These are phyloP conservation scores for Sugiyamaella floridensis DNA, from an alignment of 805 yeast genomes.

Conservation along the genomic window DNA sequence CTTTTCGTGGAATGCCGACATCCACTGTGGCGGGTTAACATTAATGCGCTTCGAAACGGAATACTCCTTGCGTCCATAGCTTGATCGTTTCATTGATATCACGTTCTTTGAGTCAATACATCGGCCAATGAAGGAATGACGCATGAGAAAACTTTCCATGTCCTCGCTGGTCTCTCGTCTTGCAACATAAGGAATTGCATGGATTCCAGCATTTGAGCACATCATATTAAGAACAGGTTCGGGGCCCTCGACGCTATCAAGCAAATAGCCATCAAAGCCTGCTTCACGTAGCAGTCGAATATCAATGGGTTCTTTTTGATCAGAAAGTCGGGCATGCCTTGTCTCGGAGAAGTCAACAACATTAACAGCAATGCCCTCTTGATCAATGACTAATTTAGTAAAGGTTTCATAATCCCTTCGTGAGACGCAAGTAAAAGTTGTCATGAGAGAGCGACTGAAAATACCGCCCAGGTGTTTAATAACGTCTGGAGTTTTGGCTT, in stretches of 20 bases:
- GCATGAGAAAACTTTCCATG: slow-evolving; percentile 21
- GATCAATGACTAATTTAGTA: slow-evolving; percentile 38
- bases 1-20: slow-evolving; percentile 4
- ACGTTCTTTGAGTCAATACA: slow-evolving; percentile 55
- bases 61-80: slow-evolving; percentile 55
- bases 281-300: slow-evolving; percentile 31
- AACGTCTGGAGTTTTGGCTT: slow-evolving; percentile 26
- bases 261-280: slow-evolving; percentile 78
- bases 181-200: slow-evolving; percentile 56
- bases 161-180: slow-evolving; percentile 9
- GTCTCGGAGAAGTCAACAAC: slow-evolving; percentile 37
- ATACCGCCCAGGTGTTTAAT: slow-evolving; percentile 54
- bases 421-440: slow-evolving; percentile 57
- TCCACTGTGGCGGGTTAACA: not conserved
- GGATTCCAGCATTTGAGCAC: slow-evolving; percentile 42
- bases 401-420: slow-evolving; percentile 43
- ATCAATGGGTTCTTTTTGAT: slow-evolving; percentile 18
- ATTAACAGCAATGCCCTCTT: slow-evolving; percentile 41
- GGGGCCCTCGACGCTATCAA: slow-evolving; percentile 72
- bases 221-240: slow-evolving; percentile 63
- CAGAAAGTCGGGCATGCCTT: slow-evolving; percentile 22
- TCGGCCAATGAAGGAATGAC: slow-evolving; percentile 44
- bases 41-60: not conserved
- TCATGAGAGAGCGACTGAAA: slow-evolving; percentile 45
- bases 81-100: slow-evolving; percentile 48